These are phyloP conservation scores for Colletotrichum chlorophyti DNA, from an alignment of 2,329 filamentous ascomycete genomes.

Conservation along the genomic window DNA sequence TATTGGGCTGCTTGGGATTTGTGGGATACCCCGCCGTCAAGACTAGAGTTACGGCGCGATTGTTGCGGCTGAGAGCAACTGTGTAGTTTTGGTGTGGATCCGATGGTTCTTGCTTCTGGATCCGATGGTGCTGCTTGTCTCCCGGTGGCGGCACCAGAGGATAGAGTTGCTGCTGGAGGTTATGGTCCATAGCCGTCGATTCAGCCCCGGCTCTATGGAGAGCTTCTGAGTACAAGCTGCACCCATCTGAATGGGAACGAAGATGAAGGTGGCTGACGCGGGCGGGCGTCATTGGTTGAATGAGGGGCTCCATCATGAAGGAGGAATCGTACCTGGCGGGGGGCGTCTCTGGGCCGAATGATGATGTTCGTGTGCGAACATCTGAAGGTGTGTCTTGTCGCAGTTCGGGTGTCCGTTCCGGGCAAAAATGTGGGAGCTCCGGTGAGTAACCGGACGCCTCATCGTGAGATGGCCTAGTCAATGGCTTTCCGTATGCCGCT, in stretches of 20 bases:
- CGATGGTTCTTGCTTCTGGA: not conserved
- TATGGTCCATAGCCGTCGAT: not conserved
- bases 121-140: not conserved
- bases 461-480: not conserved
- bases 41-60: conserved; percentile 19
- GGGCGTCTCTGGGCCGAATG: conserved; percentile 21
- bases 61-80: conserved; percentile 21
- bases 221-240: conserved; percentile 6
- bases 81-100: conserved; percentile 18
- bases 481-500: conserved; percentile 1
- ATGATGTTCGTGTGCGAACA: conserved; percentile 16
- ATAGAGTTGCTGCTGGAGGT: conserved; percentile 3
- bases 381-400: conserved; percentile 24
- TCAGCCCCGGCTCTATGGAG: not conserved
- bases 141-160: not conserved
- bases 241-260: conserved; percentile 22
- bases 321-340: conserved; percentile 16
- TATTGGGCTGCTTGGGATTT: not conserved
- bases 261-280: conserved; percentile 5
- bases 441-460: conserved; percentile 13
- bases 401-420: conserved; percentile 17
- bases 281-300: conserved; percentile 16
- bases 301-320: conserved; percentile 13
- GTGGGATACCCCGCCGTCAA: conserved; percentile 1
- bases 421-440: not conserved